Evolutionary conservation across 1,284 basidiomycete species (phyloP).

Genomic region (Heterobasidion occidentale): DNA sequence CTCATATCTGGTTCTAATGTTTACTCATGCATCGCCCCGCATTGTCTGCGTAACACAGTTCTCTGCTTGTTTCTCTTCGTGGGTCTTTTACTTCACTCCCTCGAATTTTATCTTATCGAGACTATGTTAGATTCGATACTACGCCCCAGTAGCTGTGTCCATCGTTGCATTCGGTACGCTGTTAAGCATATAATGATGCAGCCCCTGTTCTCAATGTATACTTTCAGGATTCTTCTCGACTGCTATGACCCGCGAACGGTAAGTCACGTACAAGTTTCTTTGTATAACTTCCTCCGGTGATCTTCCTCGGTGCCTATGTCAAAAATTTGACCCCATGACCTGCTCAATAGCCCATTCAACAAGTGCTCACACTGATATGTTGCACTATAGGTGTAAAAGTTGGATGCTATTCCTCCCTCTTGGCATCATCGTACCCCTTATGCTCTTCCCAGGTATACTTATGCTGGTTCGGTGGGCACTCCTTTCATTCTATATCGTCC

Average conservation of each 20-base stretch:
- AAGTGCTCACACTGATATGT: neutral
- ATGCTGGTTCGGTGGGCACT: conserved; percentile 11
- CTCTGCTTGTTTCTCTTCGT: conserved; percentile 12
- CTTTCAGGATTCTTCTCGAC: conserved; percentile 10
- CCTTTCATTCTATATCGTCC: neutral
- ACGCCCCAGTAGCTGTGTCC: conserved; percentile 8
- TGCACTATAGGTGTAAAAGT: conserved; percentile 4
- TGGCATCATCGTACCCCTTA: conserved; percentile 10
- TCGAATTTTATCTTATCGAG: neutral
- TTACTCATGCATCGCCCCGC: neutral
- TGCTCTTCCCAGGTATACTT: conserved; percentile 10
- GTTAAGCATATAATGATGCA: neutral
- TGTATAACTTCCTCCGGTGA: neutral
- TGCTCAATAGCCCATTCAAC: too few species aligned
- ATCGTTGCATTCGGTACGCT: conserved; percentile 11
- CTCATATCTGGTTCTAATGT: conserved; percentile 1
- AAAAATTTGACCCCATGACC: too few species aligned
- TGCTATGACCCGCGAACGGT: conserved; percentile 11
- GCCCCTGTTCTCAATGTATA: neutral
- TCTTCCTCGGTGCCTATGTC: too few species aligned
- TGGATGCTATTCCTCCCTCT: conserved; percentile 13
- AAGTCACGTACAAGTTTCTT: neutral
- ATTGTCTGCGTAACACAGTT: conserved; percentile 1
- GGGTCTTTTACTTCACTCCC: neutral
- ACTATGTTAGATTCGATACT: conserved; percentile 9